Evolutionary conservation across 2,329 filamentous ascomycete genomes (phyloP), one percentile per base, ranked within the genome.

Genomic region (Aspergillus fischeri): DNA sequence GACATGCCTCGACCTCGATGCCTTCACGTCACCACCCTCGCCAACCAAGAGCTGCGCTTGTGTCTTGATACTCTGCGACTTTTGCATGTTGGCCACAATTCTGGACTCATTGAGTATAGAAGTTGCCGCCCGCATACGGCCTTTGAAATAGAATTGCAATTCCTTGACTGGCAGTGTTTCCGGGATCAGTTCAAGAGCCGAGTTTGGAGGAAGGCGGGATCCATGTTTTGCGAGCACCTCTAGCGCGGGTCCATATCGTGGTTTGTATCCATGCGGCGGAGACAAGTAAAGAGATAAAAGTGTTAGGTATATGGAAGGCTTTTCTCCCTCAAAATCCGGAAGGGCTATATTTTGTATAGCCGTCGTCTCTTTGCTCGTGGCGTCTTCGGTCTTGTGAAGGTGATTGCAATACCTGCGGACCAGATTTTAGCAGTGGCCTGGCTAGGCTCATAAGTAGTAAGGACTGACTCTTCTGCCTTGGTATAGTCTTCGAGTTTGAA

Each of bases 201-300:
- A 93, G 4, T 86, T 85, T 0, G 94, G 92, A 0, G 95, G 93
- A 5, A 99, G 84, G 10, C 94, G 89, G 10, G 93, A 91, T 50
- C 94, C 94, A 70, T 99, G 94, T 65, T 90, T 90, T 47, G 90
- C 92, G n/a, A 99, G 85, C 20, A 99, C 84, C 32, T 89, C 85
- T 5, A 99, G 82, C 0, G 94, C 94, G 1, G 93, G 91, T 1
- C 81, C 82, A 70, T 92, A 88, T 62, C 89, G 88, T 8, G 87
- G 84, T 57, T 85, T 75, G 66, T 95, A 83, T 0, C 89, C 87
- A 9, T 86, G 79, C 1, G 90, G 87, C 0, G 94, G 94, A 1
- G 86, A 86, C 3, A 99, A 83, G 71, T 97, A 99, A 2, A 99
- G 83, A 1, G 91, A 90, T 9, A 99, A 83, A 3, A 99, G 84